Base-by-base conservation (phyloP, 192 early-diverging fungal species). In the Gonapodya prolifera region DNA sequence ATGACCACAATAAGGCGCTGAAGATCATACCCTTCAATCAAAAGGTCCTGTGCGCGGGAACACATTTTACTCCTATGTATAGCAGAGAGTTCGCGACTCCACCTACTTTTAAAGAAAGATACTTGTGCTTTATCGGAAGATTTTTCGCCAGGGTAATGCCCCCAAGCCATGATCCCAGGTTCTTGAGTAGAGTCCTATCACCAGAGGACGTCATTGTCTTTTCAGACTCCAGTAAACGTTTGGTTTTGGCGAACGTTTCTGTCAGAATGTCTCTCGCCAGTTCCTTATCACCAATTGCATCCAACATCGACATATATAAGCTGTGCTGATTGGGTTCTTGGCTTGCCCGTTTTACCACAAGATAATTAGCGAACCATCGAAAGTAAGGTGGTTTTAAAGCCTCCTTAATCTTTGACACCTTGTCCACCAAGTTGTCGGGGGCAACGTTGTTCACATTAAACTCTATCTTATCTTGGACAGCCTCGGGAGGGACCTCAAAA, bases 361-460 rank as follows among this genome's bases (percentile, higher is more conserved):
- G 84, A 78, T 98, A 96, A 79, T 96, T 89, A 75, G 94, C 93
- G 80, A 99, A 98, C 98, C 98, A 99, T 30, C 90, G 86, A 76
- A 87, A 91, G 75, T 86, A 79, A 33, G 80, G 81, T n/a, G 80
- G 79, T 0, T 87, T 83, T 28, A 96, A 84, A 76, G 93, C 83
- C 45, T 93, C 92, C 70, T 87, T 89, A 81, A 96, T 91, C 70
- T 95, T 92, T 0, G 84, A 75, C 1, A 87, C 84, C 84, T 98
- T 98, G 17, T 84, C 84, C 0, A 89, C 90, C 0, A 98, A 79
- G 78, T 98, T 99, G 80, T 87, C 93, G 30, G 85, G 86, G 33
- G 95, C 91, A 36, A 99, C 83, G 78, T 99, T 99, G 87, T 99
- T 99, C 79, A 99, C 90, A 31, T 94, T 95, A 83, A 99, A 99